Evolutionary conservation across 208 protist genomes (phyloP), one percentile per base, ranked within the genome.

Genomic region (Leishmania arabica): DNA sequence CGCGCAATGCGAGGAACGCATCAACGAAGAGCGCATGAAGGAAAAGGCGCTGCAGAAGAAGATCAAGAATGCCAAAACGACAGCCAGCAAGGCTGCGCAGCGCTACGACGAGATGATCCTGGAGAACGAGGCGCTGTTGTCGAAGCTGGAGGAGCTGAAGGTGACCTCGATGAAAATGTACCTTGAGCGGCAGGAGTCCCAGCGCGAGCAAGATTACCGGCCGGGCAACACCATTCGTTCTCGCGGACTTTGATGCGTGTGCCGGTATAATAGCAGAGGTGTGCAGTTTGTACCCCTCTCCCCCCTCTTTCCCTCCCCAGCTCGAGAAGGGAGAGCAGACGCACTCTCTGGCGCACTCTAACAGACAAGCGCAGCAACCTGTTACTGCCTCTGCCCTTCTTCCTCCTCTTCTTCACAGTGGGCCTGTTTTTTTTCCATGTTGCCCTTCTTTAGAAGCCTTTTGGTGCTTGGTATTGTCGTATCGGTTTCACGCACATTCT

Each of bases 71-170:
- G 91, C 95, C 80, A 95, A 95, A 87, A 83, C 88, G 3, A 89
- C 86, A 42, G 88, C 95, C 21, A 88, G 90, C 70, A 98, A 97
- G 87, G 92, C 87, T 34, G 93, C 92, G 34, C 95, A 98, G 81
- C 91, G 93, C 54, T 98, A 97, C 84, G 95, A 98, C 80, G 95
- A 98, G 85, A 96, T 98, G 92, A 96, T 98, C 70, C 82, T 98
- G 27, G 93, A 98, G 78, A 98, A 98, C 82, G 95, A 98, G 77
- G 82, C 90, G 3, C 84, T 98, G 53, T 80, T 89, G 71, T 90
- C 90, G 37, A 92, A 97, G 84, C 76, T 98, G 40, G 95, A 97
- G 87, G 92, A 98, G 73, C 86, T 98, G 51, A 98, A 98, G 92
- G 92, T 98, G 45, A 88, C 86, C n/a, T 94, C 94, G n/a, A 96